Percentiles rank a stretch among this genome's conserved stretches.
Conservation (phyloP, 2,329 filamentous ascomycete genomes). For the Hypoxylon sp. region DNA sequence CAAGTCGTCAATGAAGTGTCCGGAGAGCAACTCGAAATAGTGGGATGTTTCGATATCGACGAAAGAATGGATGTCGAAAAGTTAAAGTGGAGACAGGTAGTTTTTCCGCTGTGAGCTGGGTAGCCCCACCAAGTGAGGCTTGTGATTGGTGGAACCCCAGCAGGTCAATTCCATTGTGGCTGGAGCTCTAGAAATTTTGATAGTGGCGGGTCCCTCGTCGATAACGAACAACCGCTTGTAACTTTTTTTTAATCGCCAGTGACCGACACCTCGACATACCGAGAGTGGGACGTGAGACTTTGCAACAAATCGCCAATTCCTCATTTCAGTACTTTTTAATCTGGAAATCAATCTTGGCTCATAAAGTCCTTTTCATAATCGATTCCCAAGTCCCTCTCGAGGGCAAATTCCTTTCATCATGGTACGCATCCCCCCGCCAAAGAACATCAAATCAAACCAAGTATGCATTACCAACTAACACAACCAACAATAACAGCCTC, state of each 20-base stretch:
- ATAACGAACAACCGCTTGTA: constrained; percentile 30
- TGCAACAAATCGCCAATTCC: neutral
- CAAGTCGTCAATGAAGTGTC: constrained; percentile 1
- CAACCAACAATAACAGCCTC: constrained; percentile 70
- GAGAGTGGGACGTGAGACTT: neutral
- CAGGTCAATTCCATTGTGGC: constrained; percentile 19
- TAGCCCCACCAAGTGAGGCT: too few species aligned
- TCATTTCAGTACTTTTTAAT: too few species aligned
- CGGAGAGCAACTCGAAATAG: constrained; percentile 16
- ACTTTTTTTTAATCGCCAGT: constrained; percentile 29
- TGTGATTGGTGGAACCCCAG: neutral
- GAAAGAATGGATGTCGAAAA: constrained; percentile 25
- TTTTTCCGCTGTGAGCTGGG: constrained; percentile 34
- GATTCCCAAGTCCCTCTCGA: constrained; percentile 42
- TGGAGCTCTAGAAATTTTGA: constrained; percentile 33
- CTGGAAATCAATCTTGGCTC: neutral
- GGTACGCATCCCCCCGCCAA: too few species aligned
- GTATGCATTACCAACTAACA: too few species aligned
- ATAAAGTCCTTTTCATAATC: neutral
- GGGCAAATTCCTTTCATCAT: constrained; percentile 41
- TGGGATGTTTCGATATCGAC: constrained; percentile 14
- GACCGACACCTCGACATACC: constrained; percentile 5
- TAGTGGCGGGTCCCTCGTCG: constrained; percentile 29
- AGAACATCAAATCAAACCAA: too few species aligned
- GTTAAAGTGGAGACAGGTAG: constrained; percentile 33